Evolutionary conservation across 2,329 filamentous ascomycete genomes (phyloP), one percentile per base, ranked within the genome.

Genomic region (Cladosporium sphaerospermum): DNA sequence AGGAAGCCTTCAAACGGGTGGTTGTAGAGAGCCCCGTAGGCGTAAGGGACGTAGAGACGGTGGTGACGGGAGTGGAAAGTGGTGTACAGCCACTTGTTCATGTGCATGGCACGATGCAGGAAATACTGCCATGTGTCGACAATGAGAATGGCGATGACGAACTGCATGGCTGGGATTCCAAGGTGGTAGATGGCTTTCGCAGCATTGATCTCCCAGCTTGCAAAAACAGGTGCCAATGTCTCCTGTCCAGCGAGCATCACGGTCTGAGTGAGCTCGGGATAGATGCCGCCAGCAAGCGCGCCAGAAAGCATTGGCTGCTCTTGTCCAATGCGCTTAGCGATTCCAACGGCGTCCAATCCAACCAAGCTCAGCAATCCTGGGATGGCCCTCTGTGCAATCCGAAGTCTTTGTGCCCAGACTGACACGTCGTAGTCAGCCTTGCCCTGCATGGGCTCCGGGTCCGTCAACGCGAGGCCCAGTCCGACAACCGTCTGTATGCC

Each of bases 71-170:
- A 92, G 75, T 97, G 93, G 74, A 96, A 93, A 52, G 85, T 87
- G 57, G 84, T 86, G 77, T 97, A 97, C 62, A 99, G 80, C 88
- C 89, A 97, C 71, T 88, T 91, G 75, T 97, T 96, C 76, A 93
- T 79, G 73, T 99, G 93, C 93, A 99, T 99, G 54, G 86, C 81
- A 37, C 93, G 89, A 72, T 99, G 93, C 64, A 92, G 79, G 73
- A 96, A 96, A 74, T 99, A 99, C 69, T 99, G 92, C 93, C 93
- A 99, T 42, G 90, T 93, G 72, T 99, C 93, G 61, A 97, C 81
- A 59, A 95, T 77, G 59, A 82, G 73, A 56, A 92, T 80, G 19
- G 85, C 93, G 46, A 88, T 65, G 54, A 81, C 73, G 66, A 96
- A 88, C 69, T 97, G 92, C 45, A 92, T 52, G 3, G 75, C 78